Evolutionary conservation across 2,329 filamentous ascomycete species (phyloP).

Genomic region (Dactylellina haptotyla): DNA sequence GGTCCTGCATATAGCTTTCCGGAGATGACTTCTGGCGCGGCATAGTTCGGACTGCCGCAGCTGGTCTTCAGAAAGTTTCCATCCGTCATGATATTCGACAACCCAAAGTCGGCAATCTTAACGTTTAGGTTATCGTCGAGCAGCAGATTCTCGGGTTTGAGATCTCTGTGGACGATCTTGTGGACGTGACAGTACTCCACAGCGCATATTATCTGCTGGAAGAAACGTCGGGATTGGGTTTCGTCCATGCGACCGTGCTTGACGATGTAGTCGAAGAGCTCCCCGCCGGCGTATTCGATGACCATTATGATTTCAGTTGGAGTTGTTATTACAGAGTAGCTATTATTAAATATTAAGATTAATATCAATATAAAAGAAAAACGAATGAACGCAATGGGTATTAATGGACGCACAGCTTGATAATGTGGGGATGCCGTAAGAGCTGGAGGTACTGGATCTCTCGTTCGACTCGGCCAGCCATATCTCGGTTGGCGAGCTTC

Average conservation of each 20-base stretch:
- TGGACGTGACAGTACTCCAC: constrained; percentile 99
- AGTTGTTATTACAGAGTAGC: constrained; percentile 96
- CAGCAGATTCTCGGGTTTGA: constrained; percentile 96
- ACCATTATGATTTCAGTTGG: constrained; percentile 98
- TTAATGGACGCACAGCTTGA: constrained; percentile 79
- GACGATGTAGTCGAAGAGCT: constrained; percentile 98
- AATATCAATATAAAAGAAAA: constrained; percentile 51
- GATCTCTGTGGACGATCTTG: constrained; percentile 96
- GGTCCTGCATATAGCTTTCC: constrained; percentile 97
- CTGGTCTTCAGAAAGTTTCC: constrained; percentile 99
- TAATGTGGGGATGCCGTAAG: constrained; percentile 95
- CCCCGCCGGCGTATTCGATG: constrained; percentile 93
- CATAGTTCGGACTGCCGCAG: constrained; percentile 97
- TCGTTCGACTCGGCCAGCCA: constrained; percentile 95
- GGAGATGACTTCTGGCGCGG: constrained; percentile 95
- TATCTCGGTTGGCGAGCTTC: constrained; percentile 95
- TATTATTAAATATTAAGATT: constrained; percentile 61
- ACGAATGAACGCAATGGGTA: background rate
- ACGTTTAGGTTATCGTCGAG: constrained; percentile 96
- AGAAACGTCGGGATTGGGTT: constrained; percentile 92
- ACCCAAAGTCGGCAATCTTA: constrained; percentile 98
- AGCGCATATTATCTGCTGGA: constrained; percentile 98
- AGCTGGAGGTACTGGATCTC: constrained; percentile 98
- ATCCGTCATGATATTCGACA: constrained; percentile 99
- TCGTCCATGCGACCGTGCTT: constrained; percentile 92